Evolutionary conservation across 345 rosid genomes (phyloP).

Genomic region (Stellera chamaejasme): DNA sequence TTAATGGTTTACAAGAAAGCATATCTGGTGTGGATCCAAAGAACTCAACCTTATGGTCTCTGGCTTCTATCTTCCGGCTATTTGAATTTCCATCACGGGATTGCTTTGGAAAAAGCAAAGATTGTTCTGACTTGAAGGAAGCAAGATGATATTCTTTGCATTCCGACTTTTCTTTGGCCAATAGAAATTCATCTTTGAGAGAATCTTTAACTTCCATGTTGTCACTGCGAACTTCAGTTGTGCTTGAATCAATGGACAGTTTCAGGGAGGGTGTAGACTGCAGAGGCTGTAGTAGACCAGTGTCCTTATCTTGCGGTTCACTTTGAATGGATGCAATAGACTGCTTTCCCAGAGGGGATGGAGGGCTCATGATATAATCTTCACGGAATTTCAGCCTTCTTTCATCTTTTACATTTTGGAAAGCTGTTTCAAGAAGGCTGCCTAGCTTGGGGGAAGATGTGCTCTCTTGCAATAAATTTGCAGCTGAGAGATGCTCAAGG

Average conservation of each 20-base stretch:
- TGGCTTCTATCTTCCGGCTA: neutral
- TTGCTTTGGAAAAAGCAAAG: neutral
- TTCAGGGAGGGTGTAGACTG: constrained; percentile 14
- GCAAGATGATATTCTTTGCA: constrained; percentile 3
- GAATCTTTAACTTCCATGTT: neutral
- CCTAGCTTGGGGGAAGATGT: constrained; percentile 28
- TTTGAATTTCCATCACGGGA: neutral
- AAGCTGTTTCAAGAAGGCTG: constrained; percentile 25
- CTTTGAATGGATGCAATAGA: constrained; percentile 18
- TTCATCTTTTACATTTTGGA: constrained; percentile 32
- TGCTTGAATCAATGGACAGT: constrained; percentile 1
- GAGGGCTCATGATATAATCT: constrained; percentile 16
- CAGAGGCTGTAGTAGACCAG: constrained; percentile 35
- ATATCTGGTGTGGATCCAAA: constrained; percentile 1
- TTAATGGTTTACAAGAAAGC: constrained; percentile 20
- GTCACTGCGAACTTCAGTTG: constrained; percentile 3
- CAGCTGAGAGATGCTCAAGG: constrained; percentile 43
- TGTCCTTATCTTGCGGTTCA: constrained; percentile 32
- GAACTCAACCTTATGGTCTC: neutral
- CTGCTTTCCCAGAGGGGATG: constrained; percentile 21
- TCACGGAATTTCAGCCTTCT: constrained; percentile 26
- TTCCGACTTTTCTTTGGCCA: neutral
- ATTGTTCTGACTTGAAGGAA: neutral
- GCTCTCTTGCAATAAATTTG: constrained; percentile 37
- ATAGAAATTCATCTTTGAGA: no score